Percentiles rank a stretch among this genome's conserved stretches.
Conservation (phyloP, 495 filamentous ascomycete genomes). For the Acidiella bohemica region DNA sequence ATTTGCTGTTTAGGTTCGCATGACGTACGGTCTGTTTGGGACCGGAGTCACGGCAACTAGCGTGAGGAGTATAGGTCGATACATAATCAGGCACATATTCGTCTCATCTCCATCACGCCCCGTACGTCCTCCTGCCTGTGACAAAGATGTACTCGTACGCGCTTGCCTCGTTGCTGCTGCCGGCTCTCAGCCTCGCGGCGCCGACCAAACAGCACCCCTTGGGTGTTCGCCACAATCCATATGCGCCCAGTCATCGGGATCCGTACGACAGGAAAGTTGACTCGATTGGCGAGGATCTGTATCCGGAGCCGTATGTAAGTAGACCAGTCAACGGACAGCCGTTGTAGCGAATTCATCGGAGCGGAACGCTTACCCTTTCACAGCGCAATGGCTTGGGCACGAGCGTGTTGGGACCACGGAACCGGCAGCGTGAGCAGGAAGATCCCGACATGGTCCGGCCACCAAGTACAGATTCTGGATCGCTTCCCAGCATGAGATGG, state of each 20-base stretch:
- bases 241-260: slow-evolving; percentile 32
- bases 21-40: slow-evolving; percentile 3
- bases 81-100: too few species aligned
- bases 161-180: slow-evolving; percentile 11
- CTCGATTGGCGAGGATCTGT: slow-evolving; percentile 39
- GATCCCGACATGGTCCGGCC: slow-evolving; percentile 51
- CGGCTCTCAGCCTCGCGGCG: slow-evolving; percentile 14
- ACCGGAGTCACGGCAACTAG: neutral
- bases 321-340: neutral
- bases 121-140: too few species aligned
- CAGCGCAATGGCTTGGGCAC: slow-evolving; percentile 49
- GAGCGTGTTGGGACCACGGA: slow-evolving; percentile 51
- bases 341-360: too few species aligned
- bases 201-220: slow-evolving; percentile 31
- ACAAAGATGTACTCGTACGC: slow-evolving; percentile 7
- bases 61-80: slow-evolving; percentile 1
- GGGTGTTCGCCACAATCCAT: slow-evolving; percentile 24
- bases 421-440: slow-evolving; percentile 46
- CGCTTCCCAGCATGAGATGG: slow-evolving; percentile 44
- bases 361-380: too few species aligned
- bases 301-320: slow-evolving; percentile 44
- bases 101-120: too few species aligned
- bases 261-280: slow-evolving; percentile 43
- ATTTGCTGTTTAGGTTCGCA: too few species aligned
- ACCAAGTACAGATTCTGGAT: slow-evolving; percentile 51